These are phyloP conservation scores for Saprolegnia diclina DNA, from an alignment of 352 stramenopile species.

Conservation along the genomic window DNA sequence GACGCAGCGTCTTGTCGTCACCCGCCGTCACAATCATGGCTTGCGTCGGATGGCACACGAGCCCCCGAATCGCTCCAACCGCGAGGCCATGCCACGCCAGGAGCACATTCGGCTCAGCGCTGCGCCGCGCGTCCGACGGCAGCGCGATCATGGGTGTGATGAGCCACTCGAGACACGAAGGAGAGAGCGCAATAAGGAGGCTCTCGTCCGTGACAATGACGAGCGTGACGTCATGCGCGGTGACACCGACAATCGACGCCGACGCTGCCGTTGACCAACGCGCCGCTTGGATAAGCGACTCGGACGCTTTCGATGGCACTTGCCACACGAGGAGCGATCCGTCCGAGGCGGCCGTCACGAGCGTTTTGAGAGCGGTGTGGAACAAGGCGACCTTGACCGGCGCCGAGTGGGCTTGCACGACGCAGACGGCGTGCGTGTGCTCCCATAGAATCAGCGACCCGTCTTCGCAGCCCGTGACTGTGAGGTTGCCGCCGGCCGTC, in stretches of 20 bases:
- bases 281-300: not conserved
- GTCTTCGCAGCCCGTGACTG: constrained; percentile 11
- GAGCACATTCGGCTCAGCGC: not conserved
- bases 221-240: not conserved
- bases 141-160: not conserved
- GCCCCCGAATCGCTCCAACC: constrained; percentile 33
- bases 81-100: constrained; percentile 22
- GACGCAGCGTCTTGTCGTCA: constrained; percentile 57
- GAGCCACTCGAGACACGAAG: constrained; percentile 16
- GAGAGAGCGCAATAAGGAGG: constrained; percentile 1
- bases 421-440: constrained; percentile 2
- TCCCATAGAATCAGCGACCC: constrained; percentile 23
- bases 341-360: constrained; percentile 20
- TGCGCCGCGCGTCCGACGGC: not conserved
- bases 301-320: not conserved
- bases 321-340: constrained; percentile 19
- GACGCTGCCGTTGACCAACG: constrained; percentile 3
- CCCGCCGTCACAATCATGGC: constrained; percentile 59
- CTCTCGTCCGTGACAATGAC: constrained; percentile 19
- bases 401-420: constrained; percentile 12
- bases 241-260: constrained; percentile 6
- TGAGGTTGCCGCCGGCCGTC: constrained; percentile 4
- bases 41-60: constrained; percentile 44
- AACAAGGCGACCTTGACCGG: constrained; percentile 15
- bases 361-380: not conserved